phyloP scores from a whole-genome alignment of 2,329 filamentous ascomycete species.

The Sporothrix sp. region DNA sequence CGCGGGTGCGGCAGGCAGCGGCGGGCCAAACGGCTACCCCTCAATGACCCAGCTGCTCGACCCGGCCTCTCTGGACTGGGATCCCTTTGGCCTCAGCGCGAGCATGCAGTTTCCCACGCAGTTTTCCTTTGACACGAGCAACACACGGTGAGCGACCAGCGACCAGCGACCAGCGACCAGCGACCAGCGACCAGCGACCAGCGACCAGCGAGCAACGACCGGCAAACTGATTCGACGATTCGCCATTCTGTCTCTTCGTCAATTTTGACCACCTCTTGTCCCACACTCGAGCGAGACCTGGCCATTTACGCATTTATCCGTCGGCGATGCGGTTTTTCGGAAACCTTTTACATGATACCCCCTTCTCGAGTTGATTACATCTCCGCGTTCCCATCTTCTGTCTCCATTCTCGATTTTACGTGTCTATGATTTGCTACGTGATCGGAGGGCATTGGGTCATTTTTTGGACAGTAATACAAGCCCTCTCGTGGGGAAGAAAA shows the following conservation, averaged over 20 bases:
- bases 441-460: neutral
- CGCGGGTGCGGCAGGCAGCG: neutral
- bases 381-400: too few species aligned
- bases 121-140: conserved; percentile 61
- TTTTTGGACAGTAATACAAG: neutral
- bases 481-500: too few species aligned
- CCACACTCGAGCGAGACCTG: too few species aligned
- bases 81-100: conserved; percentile 85
- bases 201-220: neutral
- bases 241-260: neutral
- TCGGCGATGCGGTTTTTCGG: neutral
- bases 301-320: too few species aligned
- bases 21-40: conserved; percentile 52
- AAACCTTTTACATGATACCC: neutral
- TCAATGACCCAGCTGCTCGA: conserved; percentile 58
- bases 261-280: too few species aligned
- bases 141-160: conserved; percentile 32
- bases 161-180: too few species aligned
- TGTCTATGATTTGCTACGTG: neutral
- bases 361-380: too few species aligned
- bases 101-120: conserved; percentile 92
- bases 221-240: too few species aligned
- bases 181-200: too few species aligned
- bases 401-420: too few species aligned
- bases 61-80: conserved; percentile 70